phyloP scores from a whole-genome alignment of 768 basidiomycete genomes.

The Suillus weaverae region DNA sequence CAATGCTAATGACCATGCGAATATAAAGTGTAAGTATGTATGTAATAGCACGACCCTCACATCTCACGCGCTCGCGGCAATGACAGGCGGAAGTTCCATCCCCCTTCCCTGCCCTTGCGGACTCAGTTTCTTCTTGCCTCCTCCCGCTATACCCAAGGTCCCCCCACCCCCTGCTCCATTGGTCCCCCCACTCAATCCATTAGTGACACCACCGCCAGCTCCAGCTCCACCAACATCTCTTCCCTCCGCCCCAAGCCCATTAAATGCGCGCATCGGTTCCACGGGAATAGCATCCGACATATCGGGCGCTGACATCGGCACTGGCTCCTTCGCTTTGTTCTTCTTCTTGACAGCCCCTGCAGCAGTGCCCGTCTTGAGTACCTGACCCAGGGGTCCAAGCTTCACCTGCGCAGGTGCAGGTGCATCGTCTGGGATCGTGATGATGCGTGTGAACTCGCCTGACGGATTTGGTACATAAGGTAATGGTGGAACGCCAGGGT shows the following conservation, averaged over 20 bases:
- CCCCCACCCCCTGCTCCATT: conserved; percentile 15
- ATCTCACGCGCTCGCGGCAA: conserved; percentile 35
- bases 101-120: conserved; percentile 26
- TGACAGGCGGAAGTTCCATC: conserved; percentile 35
- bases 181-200: conserved; percentile 10
- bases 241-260: conserved; percentile 17
- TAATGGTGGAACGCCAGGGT: conserved; percentile 17
- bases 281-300: conserved; percentile 21
- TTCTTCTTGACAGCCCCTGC: conserved; percentile 65
- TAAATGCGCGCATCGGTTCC: conserved; percentile 20
- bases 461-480: conserved; percentile 18
- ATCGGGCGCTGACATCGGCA: conserved; percentile 21
- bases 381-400: conserved; percentile 79
- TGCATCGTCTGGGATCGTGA: conserved; percentile 63
- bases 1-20: conserved; percentile 4
- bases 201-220: neutral
- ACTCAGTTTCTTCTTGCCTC: conserved; percentile 10
- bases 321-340: conserved; percentile 25
- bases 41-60: conserved; percentile 14
- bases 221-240: conserved; percentile 9
- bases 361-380: conserved; percentile 51
- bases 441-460: conserved; percentile 17
- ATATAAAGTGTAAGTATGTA: conserved; percentile 9
- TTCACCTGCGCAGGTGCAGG: conserved; percentile 61
- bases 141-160: conserved; percentile 8